phyloP scores from a whole-genome alignment of 2,329 filamentous ascomycete species.

The Colletotrichum sp. region DNA sequence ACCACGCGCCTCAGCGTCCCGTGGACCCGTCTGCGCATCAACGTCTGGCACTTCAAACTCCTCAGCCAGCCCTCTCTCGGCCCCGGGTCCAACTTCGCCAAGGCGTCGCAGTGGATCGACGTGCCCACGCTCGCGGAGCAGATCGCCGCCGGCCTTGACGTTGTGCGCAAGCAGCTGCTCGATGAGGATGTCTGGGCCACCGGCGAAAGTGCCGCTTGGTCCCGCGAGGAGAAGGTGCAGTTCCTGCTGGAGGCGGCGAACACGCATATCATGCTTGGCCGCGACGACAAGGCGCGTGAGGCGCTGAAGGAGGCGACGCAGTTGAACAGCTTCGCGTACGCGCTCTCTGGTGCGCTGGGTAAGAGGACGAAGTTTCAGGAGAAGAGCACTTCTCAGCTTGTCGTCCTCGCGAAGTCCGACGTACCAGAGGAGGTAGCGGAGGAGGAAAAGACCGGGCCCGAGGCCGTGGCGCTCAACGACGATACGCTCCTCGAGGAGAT shows the following conservation, averaged over 20 bases:
- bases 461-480: slow-evolving; percentile 82
- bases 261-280: slow-evolving; percentile 82
- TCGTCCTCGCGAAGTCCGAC: slow-evolving; percentile 83
- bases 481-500: slow-evolving; percentile 92
- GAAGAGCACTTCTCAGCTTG: slow-evolving; percentile 83
- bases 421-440: slow-evolving; percentile 14
- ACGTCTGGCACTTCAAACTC: slow-evolving; percentile 72
- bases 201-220: slow-evolving; percentile 38
- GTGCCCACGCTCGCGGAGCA: slow-evolving; percentile 59
- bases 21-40: slow-evolving; percentile 74
- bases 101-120: slow-evolving; percentile 63
- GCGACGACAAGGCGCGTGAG: slow-evolving; percentile 75
- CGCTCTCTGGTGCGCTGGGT: slow-evolving; percentile 83
- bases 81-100: slow-evolving; percentile 59
- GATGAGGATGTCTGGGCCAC: slow-evolving; percentile 40
- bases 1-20: slow-evolving; percentile 48
- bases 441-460: slow-evolving; percentile 52
- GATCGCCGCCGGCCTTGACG: slow-evolving; percentile 48
- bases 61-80: slow-evolving; percentile 62
- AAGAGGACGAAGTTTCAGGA: slow-evolving; percentile 85
- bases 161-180: slow-evolving; percentile 44
- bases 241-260: slow-evolving; percentile 85
- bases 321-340: slow-evolving; percentile 77
- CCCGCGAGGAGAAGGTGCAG: slow-evolving; percentile 61
- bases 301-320: slow-evolving; percentile 72